Base-by-base conservation (phyloP, 306 rosid genomes). In the Acacia melanoxylon region DNA sequence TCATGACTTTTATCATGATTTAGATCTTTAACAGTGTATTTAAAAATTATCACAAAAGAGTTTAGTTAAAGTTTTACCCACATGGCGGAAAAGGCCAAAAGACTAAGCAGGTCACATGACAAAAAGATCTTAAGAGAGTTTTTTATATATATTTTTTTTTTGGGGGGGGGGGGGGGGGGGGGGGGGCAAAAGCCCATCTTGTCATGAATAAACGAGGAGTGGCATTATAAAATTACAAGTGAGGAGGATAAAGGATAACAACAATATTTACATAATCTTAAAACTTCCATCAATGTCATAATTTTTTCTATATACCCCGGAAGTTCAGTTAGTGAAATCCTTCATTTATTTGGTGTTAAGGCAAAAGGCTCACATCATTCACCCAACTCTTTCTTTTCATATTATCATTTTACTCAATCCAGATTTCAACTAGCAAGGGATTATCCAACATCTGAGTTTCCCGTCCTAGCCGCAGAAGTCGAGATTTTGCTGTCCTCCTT, bases 81-180 rank as follows among this genome's bases (percentile, higher is more conserved):
- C 54, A 49, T 6, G 1, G 16, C 41, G 7, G 1, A 48, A 46
- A 46, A 13, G 16, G 15, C 15, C 0, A 46, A 44, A 44, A 14
- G 17, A 46, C 19, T 12, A 46, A 46, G 14, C 20, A 48, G 20
- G 20, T 48, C 54, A 49, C 54, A 16, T 49, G 20, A 49, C 56
- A 15, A 15, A 0, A 1, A 49, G 56, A 49, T 49, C 20, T 49
- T 46, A 3, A 4, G 15, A 48, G 7, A 10, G 3, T n/a, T n/a
- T n/a, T n/a, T n/a, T n/a, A n/a, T n/a, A n/a, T n/a, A n/a, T n/a
- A n/a, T n/a, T n/a, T n/a, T n/a, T n/a, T n/a, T n/a, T n/a, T n/a
- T n/a, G 4, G 0, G 0, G 12, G 12, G 3, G 12, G 1, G 5
- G 3, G 4, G 0, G 0, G 12, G 12, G 3, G 12, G 1, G 5